Evolutionary conservation across 2,329 filamentous ascomycete genomes (phyloP).

Genomic region (Sarocladium oryzae): DNA sequence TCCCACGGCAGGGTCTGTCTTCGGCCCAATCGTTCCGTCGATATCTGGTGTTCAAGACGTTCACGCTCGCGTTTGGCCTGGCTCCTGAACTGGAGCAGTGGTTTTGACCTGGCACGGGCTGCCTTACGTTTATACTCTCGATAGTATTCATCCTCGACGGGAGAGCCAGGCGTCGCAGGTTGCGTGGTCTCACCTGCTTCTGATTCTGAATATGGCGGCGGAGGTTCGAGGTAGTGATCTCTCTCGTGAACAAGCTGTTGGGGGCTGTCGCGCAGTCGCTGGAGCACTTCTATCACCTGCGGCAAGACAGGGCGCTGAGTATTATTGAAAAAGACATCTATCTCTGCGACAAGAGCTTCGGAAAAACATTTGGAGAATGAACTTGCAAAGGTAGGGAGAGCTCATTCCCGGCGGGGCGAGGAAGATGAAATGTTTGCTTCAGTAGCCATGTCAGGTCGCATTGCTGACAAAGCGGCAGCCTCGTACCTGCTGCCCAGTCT

Average conservation of each 20-base stretch:
- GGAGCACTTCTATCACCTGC: constrained; percentile 7
- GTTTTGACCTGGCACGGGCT: background rate
- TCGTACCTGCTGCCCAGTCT: no score
- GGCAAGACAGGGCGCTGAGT: background rate
- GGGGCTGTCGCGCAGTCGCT: constrained; percentile 5
- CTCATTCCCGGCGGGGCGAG: no score
- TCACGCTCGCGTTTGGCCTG: background rate
- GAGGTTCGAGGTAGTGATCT: background rate
- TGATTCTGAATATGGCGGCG: constrained; percentile 4
- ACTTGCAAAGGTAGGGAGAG: no score
- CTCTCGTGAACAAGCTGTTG: background rate
- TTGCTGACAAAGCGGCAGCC: no score
- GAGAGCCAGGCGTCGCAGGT: background rate
- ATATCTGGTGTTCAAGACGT: background rate
- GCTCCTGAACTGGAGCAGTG: background rate
- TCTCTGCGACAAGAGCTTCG: no score
- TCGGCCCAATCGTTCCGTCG: no score
- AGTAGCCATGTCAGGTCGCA: no score
- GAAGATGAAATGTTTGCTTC: no score
- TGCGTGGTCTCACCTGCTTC: constrained; percentile 8
- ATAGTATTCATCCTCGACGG: background rate
- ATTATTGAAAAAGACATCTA: no score
- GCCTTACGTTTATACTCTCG: background rate
- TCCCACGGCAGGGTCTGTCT: background rate
- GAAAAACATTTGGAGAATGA: no score